Evolutionary conservation across 305 asterid species (phyloP), one percentile per base, ranked within the genome.

Genomic region (Fraxinus floribunda): DNA sequence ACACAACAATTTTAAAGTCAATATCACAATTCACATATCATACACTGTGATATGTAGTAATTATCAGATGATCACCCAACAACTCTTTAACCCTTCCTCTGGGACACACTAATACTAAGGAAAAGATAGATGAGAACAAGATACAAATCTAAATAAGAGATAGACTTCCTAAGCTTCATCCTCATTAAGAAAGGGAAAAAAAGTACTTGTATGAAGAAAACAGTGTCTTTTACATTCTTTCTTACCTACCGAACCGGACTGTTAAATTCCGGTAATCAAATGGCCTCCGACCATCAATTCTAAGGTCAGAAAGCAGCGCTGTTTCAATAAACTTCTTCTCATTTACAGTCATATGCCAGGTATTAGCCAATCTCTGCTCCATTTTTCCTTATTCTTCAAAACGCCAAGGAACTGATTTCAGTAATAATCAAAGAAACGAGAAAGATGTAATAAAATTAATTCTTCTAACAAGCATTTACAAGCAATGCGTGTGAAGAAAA

Each of bases 251-350:
- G 66, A 93, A 93, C 90, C 89, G 92, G 88, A 96, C 86, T 5
- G 84, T 88, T 36, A 94, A 79, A 20, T 88, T 90, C 29, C 98
- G 90, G 82, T 89, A 93, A 83, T 96, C 98, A 87, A 91, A 96
- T 8, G 94, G 98, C 26, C 92, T 89, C n/a, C 98, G 96, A 7
- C 98, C 97, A 81, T 96, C 99, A 52, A 88, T 84, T 89, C 99
- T 91, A 18, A 96, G 91, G 84, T 92, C 98, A 30, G 97, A 89
- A 73, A 71, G 91, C 84, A 96, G 86, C 10, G 97, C 93, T 52
- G 94, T 82, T 86, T 90, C 91, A 32, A 93, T 92, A 83, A 94
- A 94, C 26, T 90, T 90, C 88, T 92, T 94, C 89, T 96, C 97
- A 57, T 93, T 94, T 86, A 92, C 85, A 6, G 97, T 85, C 97